Evolutionary conservation across 2,329 filamentous ascomycete species (phyloP), one percentile per base, ranked within the genome.

Genomic region (Zymoseptoria ardabiliae): DNA sequence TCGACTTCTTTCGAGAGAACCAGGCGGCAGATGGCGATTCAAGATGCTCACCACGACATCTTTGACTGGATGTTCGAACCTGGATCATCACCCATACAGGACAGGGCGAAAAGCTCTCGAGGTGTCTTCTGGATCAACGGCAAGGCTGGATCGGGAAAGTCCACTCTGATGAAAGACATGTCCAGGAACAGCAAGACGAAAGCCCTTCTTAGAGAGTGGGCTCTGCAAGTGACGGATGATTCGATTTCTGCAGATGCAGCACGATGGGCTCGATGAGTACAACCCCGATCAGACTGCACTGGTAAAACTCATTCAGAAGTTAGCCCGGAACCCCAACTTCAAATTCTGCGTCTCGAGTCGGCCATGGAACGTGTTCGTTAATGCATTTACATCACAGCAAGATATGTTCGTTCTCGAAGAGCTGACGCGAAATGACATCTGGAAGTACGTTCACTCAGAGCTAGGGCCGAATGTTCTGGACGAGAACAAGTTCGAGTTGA

Each of bases 341-440:
- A 66, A 66, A 53, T 35, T 66, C 17, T 66, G 65, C 50, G 57
- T 61, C 3, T 59, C 65, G 7, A 65, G 63, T 25, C 61, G 65
- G 5, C 65, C 65, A 2, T 66, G 65, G 65, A 64, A 59, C 22
- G 58, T 54, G 2, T 66, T 66, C 41, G 51, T 50, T 17, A 50
- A 58, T 25, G 59, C 61, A 2, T 63, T 56, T 23, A 58, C 52
- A 50, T 17, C 23, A 4, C 21, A 59, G 21, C 58, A 54, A 22
- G 51, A 28, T 41, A 25, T 61, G n/a, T 30, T 59, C 30, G 56
- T 58, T 6, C 48, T 65, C 17, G 30, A 65, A 35, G 59, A 63
- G n/a, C 52, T 61, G 13, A 63, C 59, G 2, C 50, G 51, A 30
- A 21, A 8, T 3, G 63, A 65, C 30, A 61, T 65, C 19, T 30